Evolutionary conservation across 2,329 filamentous ascomycete species (phyloP).

Genomic region (Fusarium marasasianum): DNA sequence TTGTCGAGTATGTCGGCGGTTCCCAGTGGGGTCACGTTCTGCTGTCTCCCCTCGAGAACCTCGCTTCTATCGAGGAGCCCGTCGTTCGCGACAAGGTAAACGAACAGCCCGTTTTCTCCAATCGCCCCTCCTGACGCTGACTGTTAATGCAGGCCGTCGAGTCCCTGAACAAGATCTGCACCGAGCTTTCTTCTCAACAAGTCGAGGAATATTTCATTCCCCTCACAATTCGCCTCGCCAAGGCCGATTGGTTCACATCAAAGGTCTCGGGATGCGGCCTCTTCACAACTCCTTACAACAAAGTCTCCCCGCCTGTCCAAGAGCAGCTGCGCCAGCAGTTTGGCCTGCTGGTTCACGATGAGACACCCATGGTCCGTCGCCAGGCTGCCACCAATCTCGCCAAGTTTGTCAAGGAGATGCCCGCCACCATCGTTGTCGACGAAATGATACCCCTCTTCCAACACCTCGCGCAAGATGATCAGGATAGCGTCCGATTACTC

Average conservation of each 20-base stretch:
- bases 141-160: slow-evolving; percentile 80
- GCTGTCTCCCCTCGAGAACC: slow-evolving; percentile 94
- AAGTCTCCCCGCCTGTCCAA: slow-evolving; percentile 87
- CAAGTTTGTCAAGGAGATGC: slow-evolving; percentile 98
- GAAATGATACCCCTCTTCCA: slow-evolving; percentile 99
- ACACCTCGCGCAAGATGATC: slow-evolving; percentile 94
- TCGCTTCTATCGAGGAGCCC: slow-evolving; percentile 97
- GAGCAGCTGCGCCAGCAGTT: slow-evolving; percentile 93
- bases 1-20: slow-evolving; percentile 97
- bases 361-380: slow-evolving; percentile 98
- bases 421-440: slow-evolving; percentile 87
- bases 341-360: slow-evolving; percentile 91
- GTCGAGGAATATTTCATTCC: slow-evolving; percentile 98
- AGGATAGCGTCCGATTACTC: slow-evolving; percentile 94
- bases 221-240: slow-evolving; percentile 92
- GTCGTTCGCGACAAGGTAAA: slow-evolving; percentile 95
- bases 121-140: neutral
- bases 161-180: slow-evolving; percentile 99
- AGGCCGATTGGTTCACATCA: slow-evolving; percentile 99
- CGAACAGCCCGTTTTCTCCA: slow-evolving; percentile 25
- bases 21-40: slow-evolving; percentile 95
- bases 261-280: slow-evolving; percentile 98
- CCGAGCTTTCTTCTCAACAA: slow-evolving; percentile 87
- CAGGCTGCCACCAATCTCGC: slow-evolving; percentile 96
- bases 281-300: slow-evolving; percentile 92